Conservation (phyloP, 805 yeast species). For the Kodamaea fukazawae region DNA sequence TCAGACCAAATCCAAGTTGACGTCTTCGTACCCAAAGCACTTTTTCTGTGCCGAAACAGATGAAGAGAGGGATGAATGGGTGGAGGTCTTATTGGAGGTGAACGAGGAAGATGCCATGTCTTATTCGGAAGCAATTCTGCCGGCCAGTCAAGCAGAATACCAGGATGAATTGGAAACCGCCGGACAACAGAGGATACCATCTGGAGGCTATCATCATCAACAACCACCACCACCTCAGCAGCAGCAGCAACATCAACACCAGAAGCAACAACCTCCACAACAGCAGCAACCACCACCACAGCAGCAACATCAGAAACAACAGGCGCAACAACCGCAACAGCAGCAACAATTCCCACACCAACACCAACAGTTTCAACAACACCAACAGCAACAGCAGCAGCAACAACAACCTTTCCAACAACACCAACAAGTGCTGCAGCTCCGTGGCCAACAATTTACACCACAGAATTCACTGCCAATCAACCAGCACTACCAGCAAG, state of each 20-base stretch:
- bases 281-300: not conserved
- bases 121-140: not conserved
- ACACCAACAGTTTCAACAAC: too few species aligned
- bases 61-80: slow-evolving; percentile 73
- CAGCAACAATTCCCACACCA: not conserved
- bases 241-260: not conserved
- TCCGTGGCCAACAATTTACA: too few species aligned
- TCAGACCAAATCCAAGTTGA: slow-evolving; percentile 31
- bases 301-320: not conserved
- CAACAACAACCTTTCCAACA: not conserved
- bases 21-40: slow-evolving; percentile 47
- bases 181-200: not conserved
- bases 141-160: slow-evolving; percentile 11
- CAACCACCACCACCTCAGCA: not conserved
- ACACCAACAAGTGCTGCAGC: too few species aligned
- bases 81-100: slow-evolving; percentile 41
- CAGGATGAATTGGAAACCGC: slow-evolving; percentile 14
- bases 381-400: not conserved
- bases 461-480: too few species aligned
- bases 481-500: too few species aligned
- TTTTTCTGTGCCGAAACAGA: slow-evolving; percentile 78
- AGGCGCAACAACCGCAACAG: not conserved
- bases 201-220: not conserved
- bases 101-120: slow-evolving; percentile 16
- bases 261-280: not conserved